Evolutionary conservation across 768 basidiomycete species (phyloP), one percentile per base, ranked within the genome.

Genomic region (Auricularia heimuer): DNA sequence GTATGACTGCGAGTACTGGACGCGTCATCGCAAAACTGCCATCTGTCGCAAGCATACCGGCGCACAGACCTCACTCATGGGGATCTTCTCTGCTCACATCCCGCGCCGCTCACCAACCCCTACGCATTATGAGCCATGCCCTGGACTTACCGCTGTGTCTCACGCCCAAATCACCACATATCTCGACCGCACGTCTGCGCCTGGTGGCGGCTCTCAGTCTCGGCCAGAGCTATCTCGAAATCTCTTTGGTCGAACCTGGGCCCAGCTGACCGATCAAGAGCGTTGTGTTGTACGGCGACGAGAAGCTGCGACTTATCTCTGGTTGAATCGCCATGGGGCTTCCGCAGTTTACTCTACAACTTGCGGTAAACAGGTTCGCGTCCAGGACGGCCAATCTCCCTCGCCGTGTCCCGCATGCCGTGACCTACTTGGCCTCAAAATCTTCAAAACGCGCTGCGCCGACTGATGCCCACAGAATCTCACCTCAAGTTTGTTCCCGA

Each of bases 401-500:
- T 4, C 11, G 8, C 47, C 47, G 7, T 51, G 47, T 21, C 4
- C 47, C 4, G 21, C 16, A 6, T 51, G 47, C 21, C 47, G 18
- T 21, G 47, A 16, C 4, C 47, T 51, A 4, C 16, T 8, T 8
- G 47, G 18, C 16, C 8, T 51, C 4, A 51, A 51, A 16, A 16
- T 21, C 0, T 71, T 71, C 56, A 66, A 68, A 63, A 64, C 21
- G 66, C 62, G 1, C 29, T 71, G 18, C 60, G 63, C 29, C 66
- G 65, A 1, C 56, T 14, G 8, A 63, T 69, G 58, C 68, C 69
- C 2, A 45, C 56, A 3, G 70, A 71, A 24, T n/a, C 2, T 0
- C 63, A 69, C 8, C 66, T 68, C 67, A 71, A 68, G 62, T 68
- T 58, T 62, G 67, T 69, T 4, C 69, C 69, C 1, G 67, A 65